Evolutionary conservation across 2,329 filamentous ascomycete genomes (phyloP).

Genomic region (Cladosporium sp.): DNA sequence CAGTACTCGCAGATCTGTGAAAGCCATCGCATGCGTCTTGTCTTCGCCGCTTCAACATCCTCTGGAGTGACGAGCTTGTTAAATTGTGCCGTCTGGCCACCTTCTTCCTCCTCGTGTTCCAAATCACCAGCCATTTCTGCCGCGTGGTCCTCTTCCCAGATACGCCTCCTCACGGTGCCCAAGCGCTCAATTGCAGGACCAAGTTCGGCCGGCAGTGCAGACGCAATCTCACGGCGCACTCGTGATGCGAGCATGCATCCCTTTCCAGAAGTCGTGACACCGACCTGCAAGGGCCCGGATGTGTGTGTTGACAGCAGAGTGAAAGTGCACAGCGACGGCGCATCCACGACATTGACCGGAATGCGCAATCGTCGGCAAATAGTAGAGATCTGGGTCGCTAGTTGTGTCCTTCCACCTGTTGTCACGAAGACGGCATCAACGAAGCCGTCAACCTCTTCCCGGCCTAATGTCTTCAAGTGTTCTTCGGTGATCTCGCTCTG

Average conservation of each 20-base stretch:
- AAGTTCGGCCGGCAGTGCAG: conserved; percentile 69
- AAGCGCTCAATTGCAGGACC: conserved; percentile 73
- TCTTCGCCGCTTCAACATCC: conserved; percentile 70
- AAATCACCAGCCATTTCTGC: conserved; percentile 43
- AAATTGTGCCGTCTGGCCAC: conserved; percentile 74
- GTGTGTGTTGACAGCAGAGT: conserved; percentile 82
- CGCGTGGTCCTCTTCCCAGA: conserved; percentile 70
- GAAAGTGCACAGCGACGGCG: conserved; percentile 82
- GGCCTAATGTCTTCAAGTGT: conserved; percentile 72
- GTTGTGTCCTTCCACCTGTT: conserved; percentile 45
- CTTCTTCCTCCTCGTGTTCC: conserved; percentile 54
- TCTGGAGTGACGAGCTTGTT: conserved; percentile 75
- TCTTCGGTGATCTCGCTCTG: conserved; percentile 62
- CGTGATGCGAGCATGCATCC: conserved; percentile 91
- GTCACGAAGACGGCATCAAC: conserved; percentile 95
- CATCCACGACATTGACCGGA: conserved; percentile 88
- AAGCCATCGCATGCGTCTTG: conserved; percentile 83
- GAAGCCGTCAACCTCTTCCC: conserved; percentile 68
- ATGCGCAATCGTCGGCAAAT: conserved; percentile 77
- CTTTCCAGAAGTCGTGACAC: conserved; percentile 89
- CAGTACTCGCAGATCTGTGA: conserved; percentile 98
- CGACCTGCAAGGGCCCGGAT: conserved; percentile 89
- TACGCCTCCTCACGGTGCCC: conserved; percentile 65
- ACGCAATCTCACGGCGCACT: conserved; percentile 81
- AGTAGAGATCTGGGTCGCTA: conserved; percentile 60